Conservation (phyloP, 2,329 filamentous ascomycete species). For the Eutypella sp. region DNA sequence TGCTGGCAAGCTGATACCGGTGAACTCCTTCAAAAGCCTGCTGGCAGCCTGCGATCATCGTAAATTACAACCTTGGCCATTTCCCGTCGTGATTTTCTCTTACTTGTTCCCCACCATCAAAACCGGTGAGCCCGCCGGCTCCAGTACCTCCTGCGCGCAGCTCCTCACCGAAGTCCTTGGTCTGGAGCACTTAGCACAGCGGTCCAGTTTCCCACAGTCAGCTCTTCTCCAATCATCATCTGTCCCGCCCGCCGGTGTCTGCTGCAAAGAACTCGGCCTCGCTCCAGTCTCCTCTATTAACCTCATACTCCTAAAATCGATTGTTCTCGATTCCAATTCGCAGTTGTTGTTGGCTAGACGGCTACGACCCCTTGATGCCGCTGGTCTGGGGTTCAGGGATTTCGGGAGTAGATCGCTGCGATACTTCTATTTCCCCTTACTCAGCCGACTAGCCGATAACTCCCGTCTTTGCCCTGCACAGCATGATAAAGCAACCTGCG, state of each 20-base stretch:
- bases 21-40: too few relatives aligned
- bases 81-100: too few relatives aligned
- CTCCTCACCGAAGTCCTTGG: conserved; percentile 28
- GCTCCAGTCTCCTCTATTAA: conserved; percentile 17
- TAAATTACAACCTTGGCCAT: not conserved
- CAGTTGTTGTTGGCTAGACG: conserved; percentile 13
- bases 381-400: not conserved
- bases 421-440: conserved; percentile 8
- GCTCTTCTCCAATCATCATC: conserved; percentile 23
- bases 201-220: conserved; percentile 9
- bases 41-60: too few relatives aligned
- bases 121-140: not conserved
- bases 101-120: not conserved
- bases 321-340: conserved; percentile 15
- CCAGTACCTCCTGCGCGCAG: conserved; percentile 8
- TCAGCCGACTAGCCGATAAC: conserved; percentile 4
- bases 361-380: not conserved
- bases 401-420: not conserved
- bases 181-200: conserved; percentile 14
- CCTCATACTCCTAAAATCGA: conserved; percentile 12
- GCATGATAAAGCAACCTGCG: conserved; percentile 2
- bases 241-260: conserved; percentile 18
- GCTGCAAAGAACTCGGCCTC: conserved; percentile 20
- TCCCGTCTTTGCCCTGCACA: conserved; percentile 7
- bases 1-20: too few relatives aligned